phyloP scores from a whole-genome alignment of 108 stramenopile genomes.

The Cafeteria roenbergensis region DNA sequence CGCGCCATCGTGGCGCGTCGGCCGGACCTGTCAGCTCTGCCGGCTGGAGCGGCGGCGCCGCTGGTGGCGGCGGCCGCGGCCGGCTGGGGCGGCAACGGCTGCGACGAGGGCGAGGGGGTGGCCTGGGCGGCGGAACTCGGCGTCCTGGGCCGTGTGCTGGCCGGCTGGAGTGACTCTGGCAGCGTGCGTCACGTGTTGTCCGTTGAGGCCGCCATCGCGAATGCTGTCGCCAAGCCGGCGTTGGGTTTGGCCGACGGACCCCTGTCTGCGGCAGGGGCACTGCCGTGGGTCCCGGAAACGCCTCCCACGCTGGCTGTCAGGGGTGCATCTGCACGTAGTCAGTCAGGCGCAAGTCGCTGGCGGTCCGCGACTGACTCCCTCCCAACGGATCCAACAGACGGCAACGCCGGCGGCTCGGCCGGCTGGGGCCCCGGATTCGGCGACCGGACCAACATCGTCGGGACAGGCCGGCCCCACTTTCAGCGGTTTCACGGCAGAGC shows the following conservation, averaged over 20 bases:
- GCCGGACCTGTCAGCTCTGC: neutral
- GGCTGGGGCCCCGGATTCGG: too few species aligned
- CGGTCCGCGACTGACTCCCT: too few species aligned
- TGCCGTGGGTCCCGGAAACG: neutral
- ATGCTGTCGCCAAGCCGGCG: neutral
- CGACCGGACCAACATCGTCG: too few species aligned
- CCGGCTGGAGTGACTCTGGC: neutral
- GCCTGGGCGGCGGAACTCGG: neutral
- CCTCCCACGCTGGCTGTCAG: neutral
- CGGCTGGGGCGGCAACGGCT: neutral
- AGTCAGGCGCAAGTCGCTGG: too few species aligned
- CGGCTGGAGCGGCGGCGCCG: neutral
- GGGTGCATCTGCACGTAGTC: neutral
- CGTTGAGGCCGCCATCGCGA: too few species aligned
- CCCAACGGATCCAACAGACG: too few species aligned
- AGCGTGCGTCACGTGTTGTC: neutral
- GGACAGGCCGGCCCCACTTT: too few species aligned
- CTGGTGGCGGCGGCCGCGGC: neutral
- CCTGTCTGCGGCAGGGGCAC: neutral
- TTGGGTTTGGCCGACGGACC: neutral
- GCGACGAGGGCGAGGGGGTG: neutral
- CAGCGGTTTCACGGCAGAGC: neutral
- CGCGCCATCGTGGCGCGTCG: conserved; percentile 2
- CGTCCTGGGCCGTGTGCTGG: neutral
- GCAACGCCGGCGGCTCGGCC: too few species aligned